Evolutionary conservation across 148 eudicot species (phyloP), one percentile per base, ranked within the genome.

Genomic region (Vaccinium vitisidaea): DNA sequence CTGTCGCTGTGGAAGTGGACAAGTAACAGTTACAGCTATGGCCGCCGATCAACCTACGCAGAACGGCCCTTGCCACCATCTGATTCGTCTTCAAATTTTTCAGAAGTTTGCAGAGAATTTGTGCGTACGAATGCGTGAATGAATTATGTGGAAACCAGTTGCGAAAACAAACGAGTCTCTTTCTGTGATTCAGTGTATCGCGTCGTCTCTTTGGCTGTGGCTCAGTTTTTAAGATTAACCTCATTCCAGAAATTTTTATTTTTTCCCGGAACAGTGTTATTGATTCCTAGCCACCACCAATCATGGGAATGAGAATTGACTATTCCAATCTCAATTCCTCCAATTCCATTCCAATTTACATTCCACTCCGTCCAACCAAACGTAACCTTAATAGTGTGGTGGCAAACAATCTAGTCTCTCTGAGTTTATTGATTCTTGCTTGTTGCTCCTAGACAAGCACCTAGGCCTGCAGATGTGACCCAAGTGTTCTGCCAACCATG

Each of bases 391-490:
- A 58, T 5, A 36, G 19, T 56, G 12, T 56, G 25, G 73, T 27
- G 52, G 23, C 65, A 55, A 36, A 25, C 19, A 80, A 43, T 80
- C 18, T 63, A 58, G 43, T 65, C 76, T 54, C 84, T 81, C 73
- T 52, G 85, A 83, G 82, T 86, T 85, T 89, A 56, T 83, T 77
- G 67, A 83, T 89, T 81, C 82, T 85, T 77, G 81, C 89, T 83
- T 83, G 84, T 61, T 75, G 81, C 80, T 84, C 84, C 63, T 79
- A 67, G 76, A 23, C 56, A 56, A 82, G 76, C 75, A 13, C 84
- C 52, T 52, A 82, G 84, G 77, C 63, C 50, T 49, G 77, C 48
- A 69, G 61, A 67, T 65, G 76, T 56, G 7, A 67, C 56, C 43
- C 23, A 2, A n/a, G 75, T 63, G 70, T 80, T 80, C 82, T 80